phyloP scores from a whole-genome alignment of 1,284 basidiomycete genomes.

The Leccinum pseudoinsigne region DNA sequence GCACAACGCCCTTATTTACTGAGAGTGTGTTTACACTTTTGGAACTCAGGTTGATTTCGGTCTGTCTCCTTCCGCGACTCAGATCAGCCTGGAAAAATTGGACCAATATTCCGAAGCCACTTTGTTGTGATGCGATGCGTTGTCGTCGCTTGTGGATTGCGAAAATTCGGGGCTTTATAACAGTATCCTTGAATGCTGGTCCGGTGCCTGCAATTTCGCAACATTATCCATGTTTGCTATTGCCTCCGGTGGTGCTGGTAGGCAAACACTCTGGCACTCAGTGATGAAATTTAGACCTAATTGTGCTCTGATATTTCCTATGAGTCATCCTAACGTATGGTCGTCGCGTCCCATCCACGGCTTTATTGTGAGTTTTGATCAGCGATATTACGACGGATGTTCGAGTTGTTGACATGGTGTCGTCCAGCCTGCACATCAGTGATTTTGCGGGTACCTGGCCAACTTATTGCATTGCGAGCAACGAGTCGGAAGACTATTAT shows the following conservation, averaged over 20 bases:
- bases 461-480: background rate
- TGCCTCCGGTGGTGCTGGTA: background rate
- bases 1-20: constrained; percentile 1
- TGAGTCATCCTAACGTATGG: background rate
- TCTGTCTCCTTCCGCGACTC: background rate
- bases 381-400: background rate
- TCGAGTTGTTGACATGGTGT: background rate
- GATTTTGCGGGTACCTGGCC: background rate
- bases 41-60: background rate
- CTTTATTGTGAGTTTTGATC: background rate
- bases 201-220: background rate
- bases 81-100: background rate
- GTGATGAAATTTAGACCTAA: background rate
- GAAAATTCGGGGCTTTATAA: background rate
- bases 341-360: background rate
- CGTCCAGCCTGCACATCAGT: background rate
- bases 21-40: background rate
- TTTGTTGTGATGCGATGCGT: background rate
- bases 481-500: background rate
- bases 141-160: background rate
- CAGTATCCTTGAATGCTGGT: background rate
- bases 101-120: background rate
- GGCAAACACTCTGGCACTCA: background rate
- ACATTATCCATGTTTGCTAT: background rate
- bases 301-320: background rate